Base-by-base conservation (phyloP, 371 early-diverging fungal genomes). In the Syncephalastrum racemosum region DNA sequence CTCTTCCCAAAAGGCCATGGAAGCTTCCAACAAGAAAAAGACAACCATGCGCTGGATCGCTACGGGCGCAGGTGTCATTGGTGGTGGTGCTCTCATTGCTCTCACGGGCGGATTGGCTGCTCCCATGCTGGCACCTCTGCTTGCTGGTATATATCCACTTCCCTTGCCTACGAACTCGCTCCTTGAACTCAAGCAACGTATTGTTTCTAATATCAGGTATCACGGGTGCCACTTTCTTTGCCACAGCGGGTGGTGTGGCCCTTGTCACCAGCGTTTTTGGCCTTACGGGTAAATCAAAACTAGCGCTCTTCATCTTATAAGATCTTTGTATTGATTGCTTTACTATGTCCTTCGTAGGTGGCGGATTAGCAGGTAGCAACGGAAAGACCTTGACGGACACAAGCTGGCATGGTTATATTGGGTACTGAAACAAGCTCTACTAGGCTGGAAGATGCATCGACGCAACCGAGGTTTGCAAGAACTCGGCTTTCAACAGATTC, bases 101-200 rank as follows among this genome's bases (percentile, higher is more conserved):
- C 56, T 88, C 50, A 86, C 88, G 0, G 88, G 88, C 19, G 88
- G 88, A 20, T 56, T 88, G 43, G 88, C 88, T 4, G 86, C 88
- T 13, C 88, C 88, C 4, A 51, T 86, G 24, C 70, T 88, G 20
- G 85, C 82, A 5, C 82, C 82, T 36, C 62, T 83, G 0, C 63
- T 86, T 20, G 81, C 71, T 12, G 78, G 70, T 56, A 57, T 22
- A 20, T 12, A 24, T 14, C 19, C 40, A 15, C 19, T 42, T 1
- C 7, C 46, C 19, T n/a, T n/a, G n/a, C n/a, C 19, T 2, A 13
- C 15, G 2, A 19, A 22, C 4, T 12, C 7, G 15, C 53, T 15
- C 1, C 4, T 53, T n/a, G 15, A 12, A 2, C 15, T 20, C 4
- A 27, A 4, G n/a, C 50, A 4, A 8, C 25, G 36, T 31, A 2